Percentiles rank a stretch among this genome's conserved stretches.
phyloP scores from a whole-genome alignment of 2,329 filamentous ascomycete genomes.

The Trichoderma citrinoviride region DNA sequence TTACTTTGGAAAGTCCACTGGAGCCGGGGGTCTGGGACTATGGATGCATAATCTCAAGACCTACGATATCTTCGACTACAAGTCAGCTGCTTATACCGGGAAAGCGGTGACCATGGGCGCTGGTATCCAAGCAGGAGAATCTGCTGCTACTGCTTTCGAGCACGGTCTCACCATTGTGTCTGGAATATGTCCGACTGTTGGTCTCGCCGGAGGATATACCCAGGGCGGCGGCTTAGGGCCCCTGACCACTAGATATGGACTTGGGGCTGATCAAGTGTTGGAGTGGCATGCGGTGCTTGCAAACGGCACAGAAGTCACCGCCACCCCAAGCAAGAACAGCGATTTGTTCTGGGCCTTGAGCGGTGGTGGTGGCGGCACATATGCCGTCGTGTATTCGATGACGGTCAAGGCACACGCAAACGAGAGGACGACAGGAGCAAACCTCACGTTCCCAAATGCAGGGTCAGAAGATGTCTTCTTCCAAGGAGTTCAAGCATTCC shows the following conservation, averaged over 20 bases:
- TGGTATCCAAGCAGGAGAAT: slow-evolving; percentile 51
- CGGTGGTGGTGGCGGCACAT: slow-evolving; percentile 48
- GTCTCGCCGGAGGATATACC: slow-evolving; percentile 57
- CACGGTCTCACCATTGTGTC: slow-evolving; percentile 50
- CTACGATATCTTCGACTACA: slow-evolving; percentile 40
- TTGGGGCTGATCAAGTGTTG: slow-evolving; percentile 59
- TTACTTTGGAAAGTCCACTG: slow-evolving; percentile 38
- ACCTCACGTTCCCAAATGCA: slow-evolving; percentile 11
- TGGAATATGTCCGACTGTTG: slow-evolving; percentile 55
- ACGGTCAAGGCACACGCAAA: slow-evolving; percentile 16
- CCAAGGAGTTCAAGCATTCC: neutral
- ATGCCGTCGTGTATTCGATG: slow-evolving; percentile 20
- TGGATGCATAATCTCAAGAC: slow-evolving; percentile 43
- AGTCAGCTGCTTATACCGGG: slow-evolving; percentile 46
- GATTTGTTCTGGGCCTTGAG: slow-evolving; percentile 64
- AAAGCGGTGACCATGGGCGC: slow-evolving; percentile 53
- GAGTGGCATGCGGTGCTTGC: slow-evolving; percentile 56
- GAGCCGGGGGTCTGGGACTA: slow-evolving; percentile 40
- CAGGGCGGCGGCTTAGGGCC: slow-evolving; percentile 60
- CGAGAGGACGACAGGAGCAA: neutral
- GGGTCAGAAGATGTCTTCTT: slow-evolving; percentile 9
- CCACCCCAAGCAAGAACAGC: slow-evolving; percentile 45
- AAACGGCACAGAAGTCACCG: slow-evolving; percentile 47
- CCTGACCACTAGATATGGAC: slow-evolving; percentile 52
- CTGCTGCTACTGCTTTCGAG: slow-evolving; percentile 43